A percentile compares a stretch with the other conserved stretches of the same genome.
Conservation (phyloP, 805 yeast genomes). For the Pichia deserticola region DNA sequence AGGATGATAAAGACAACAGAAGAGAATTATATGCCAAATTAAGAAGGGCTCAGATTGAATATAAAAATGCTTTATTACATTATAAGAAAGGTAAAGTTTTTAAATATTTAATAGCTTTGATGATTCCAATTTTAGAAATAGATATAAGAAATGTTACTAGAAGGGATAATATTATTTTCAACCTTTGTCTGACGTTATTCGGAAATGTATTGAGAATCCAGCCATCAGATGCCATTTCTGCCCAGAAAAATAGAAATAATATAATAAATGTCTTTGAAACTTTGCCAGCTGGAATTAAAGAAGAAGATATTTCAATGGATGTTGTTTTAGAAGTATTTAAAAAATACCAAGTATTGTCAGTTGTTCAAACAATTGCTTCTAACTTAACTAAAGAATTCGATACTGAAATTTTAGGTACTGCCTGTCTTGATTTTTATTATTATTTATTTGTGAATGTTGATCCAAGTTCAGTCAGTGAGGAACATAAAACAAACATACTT, state of each 20-base stretch:
- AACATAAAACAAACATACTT: not conserved
- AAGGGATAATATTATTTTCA: slow-evolving; percentile 65
- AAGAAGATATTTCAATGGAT: slow-evolving; percentile 62
- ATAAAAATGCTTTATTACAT: slow-evolving; percentile 61
- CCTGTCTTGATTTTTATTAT: slow-evolving; percentile 64
- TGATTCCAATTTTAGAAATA: slow-evolving; percentile 50
- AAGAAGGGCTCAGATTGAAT: slow-evolving; percentile 57
- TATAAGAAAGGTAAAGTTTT: slow-evolving; percentile 55
- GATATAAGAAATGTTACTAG: slow-evolving; percentile 50
- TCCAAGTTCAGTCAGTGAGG: slow-evolving; percentile 21
- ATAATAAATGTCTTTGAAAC: slow-evolving; percentile 26
- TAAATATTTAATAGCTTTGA: slow-evolving; percentile 61
- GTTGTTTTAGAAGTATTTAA: slow-evolving; percentile 51
- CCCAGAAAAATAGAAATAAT: slow-evolving; percentile 19
- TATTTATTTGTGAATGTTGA: slow-evolving; percentile 53
- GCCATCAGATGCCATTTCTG: slow-evolving; percentile 47
- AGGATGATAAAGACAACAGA: slow-evolving; percentile 46
- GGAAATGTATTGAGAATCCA: slow-evolving; percentile 75
- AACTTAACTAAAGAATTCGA: slow-evolving; percentile 60
- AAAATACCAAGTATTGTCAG: slow-evolving; percentile 64
- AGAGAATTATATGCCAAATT: slow-evolving; percentile 58
- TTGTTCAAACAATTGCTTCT: slow-evolving; percentile 64
- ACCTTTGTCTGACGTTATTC: slow-evolving; percentile 64
- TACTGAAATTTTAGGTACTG: slow-evolving; percentile 49
- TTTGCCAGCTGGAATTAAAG: slow-evolving; percentile 49